A percentile compares a stretch with the other conserved stretches of the same genome.
These are phyloP conservation scores for Monosporascus cannonballus DNA, from an alignment of 2,329 filamentous ascomycete species.

Conservation along the genomic window DNA sequence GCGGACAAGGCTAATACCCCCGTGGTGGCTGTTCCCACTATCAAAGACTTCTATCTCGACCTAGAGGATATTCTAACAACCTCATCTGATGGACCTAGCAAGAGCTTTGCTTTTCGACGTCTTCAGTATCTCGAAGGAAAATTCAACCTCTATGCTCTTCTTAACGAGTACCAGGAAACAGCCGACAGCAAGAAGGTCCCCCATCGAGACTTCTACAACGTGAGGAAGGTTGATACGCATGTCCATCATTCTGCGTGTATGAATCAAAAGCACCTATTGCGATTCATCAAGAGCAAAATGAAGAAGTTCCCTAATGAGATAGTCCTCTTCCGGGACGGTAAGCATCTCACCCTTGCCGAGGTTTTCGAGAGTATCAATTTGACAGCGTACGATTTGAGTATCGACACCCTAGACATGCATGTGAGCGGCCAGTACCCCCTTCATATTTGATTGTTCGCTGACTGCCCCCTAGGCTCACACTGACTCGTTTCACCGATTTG, in stretches of 20 bases:
- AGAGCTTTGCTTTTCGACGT: slow-evolving; percentile 92
- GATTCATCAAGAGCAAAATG: slow-evolving; percentile 99
- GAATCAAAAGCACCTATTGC: slow-evolving; percentile 97
- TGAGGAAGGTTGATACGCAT: slow-evolving; percentile 97
- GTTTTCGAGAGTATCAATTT: slow-evolving; percentile 97
- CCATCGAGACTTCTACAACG: slow-evolving; percentile 98
- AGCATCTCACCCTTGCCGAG: slow-evolving; percentile 82
- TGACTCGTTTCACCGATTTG: slow-evolving; percentile 96
- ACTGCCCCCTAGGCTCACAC: slow-evolving; percentile 66
- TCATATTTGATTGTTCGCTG: not conserved
- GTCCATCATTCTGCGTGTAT: slow-evolving; percentile 99
- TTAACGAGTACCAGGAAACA: slow-evolving; percentile 97
- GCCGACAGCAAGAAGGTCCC: slow-evolving; percentile 97
- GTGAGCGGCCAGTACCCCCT: slow-evolving; percentile 41
- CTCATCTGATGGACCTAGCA: slow-evolving; percentile 93
- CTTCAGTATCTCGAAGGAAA: slow-evolving; percentile 95
- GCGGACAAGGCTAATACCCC: slow-evolving; percentile 59
- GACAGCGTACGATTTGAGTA: slow-evolving; percentile 94
- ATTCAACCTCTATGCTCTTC: slow-evolving; percentile 86
- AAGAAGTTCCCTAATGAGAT: slow-evolving; percentile 95
- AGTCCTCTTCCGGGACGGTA: slow-evolving; percentile 86
- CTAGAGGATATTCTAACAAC: slow-evolving; percentile 79
- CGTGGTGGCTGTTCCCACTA: slow-evolving; percentile 77
- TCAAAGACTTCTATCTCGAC: slow-evolving; percentile 94
- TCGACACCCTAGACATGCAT: slow-evolving; percentile 98